These are phyloP conservation scores for Spergularia azorica DNA, from an alignment of 179 eudicot genomes.

Conservation along the genomic window DNA sequence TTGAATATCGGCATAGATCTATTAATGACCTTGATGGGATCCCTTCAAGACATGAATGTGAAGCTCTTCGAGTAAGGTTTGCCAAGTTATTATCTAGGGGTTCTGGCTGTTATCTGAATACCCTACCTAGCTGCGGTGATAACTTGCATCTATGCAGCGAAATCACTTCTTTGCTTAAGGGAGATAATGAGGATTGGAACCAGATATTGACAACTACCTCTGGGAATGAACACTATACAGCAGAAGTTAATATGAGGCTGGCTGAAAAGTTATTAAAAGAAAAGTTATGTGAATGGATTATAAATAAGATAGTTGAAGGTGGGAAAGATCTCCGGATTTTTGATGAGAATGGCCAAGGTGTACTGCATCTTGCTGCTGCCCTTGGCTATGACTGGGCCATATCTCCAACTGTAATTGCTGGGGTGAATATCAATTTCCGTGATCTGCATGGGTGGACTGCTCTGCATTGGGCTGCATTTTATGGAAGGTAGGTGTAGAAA, in stretches of 20 bases:
- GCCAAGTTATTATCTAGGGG: constrained; percentile 55
- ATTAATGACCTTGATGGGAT: constrained; percentile 36
- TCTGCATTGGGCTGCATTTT: constrained; percentile 89
- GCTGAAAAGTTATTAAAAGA: constrained; percentile 63
- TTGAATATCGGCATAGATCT: constrained; percentile 51
- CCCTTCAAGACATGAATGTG: constrained; percentile 34
- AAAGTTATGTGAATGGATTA: constrained; percentile 65
- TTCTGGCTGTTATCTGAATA: constrained; percentile 33
- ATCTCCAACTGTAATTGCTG: constrained; percentile 65
- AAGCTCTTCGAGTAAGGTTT: constrained; percentile 53
- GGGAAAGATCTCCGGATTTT: constrained; percentile 69
- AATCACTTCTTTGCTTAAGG: constrained; percentile 46
- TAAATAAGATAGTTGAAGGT: constrained; percentile 62
- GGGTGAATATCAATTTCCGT: constrained; percentile 76
- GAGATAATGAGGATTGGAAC: constrained; percentile 50
- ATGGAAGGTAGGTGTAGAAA: constrained; percentile 60
- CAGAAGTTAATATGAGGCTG: constrained; percentile 45
- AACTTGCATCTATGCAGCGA: constrained; percentile 34
- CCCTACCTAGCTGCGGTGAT: constrained; percentile 23
- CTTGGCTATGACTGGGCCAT: constrained; percentile 91
- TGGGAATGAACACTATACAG: constrained; percentile 37
- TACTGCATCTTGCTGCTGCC: constrained; percentile 81
- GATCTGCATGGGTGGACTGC: constrained; percentile 87
- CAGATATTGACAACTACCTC: constrained; percentile 40
- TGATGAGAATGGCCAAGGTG: constrained; percentile 85